These are phyloP conservation scores for Coprinellus micaceus DNA, from an alignment of 768 basidiomycete genomes.

Conservation along the genomic window DNA sequence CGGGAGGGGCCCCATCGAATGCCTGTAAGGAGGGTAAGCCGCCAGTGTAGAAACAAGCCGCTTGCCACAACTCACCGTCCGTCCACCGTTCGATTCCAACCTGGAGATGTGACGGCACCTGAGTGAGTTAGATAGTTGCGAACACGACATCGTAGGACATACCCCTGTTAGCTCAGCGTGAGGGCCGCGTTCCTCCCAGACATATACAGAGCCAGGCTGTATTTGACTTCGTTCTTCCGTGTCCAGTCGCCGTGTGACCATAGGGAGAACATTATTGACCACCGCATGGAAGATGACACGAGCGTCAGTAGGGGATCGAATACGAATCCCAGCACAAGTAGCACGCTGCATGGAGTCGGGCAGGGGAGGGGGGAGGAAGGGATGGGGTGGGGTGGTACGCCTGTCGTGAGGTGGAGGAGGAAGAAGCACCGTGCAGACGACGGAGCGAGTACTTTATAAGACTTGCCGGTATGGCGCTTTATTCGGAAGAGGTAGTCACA, in stretches of 20 bases:
- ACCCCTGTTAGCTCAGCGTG: slow-evolving; percentile 72
- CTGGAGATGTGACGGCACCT: slow-evolving; percentile 29
- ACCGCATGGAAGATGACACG: slow-evolving; percentile 74
- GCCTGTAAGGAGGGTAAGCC: slow-evolving; percentile 27
- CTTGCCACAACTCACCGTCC: slow-evolving; percentile 43
- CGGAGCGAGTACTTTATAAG: slow-evolving; percentile 23
- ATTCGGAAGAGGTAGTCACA: slow-evolving; percentile 26
- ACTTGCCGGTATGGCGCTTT: slow-evolving; percentile 24
- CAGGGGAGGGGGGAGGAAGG: slow-evolving; percentile 8
- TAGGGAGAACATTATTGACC: slow-evolving; percentile 59
- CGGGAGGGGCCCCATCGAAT: slow-evolving; percentile 79
- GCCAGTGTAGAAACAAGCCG: not conserved
- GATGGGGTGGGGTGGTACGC: slow-evolving; percentile 10
- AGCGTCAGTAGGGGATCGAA: slow-evolving; percentile 50
- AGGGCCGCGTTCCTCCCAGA: slow-evolving; percentile 81
- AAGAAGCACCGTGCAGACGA: slow-evolving; percentile 21
- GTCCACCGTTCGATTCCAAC: slow-evolving; percentile 83
- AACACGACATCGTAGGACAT: slow-evolving; percentile 23
- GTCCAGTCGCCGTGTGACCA: slow-evolving; percentile 74
- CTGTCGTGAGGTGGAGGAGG: slow-evolving; percentile 12
- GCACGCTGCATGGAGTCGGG: slow-evolving; percentile 42
- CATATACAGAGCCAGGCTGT: slow-evolving; percentile 72
- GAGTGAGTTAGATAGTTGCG: slow-evolving; percentile 5
- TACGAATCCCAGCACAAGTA: slow-evolving; percentile 48
- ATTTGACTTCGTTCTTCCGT: slow-evolving; percentile 72